Base-by-base conservation (phyloP, 2,329 filamentous ascomycete genomes). In the Sarocladium oryzae region DNA sequence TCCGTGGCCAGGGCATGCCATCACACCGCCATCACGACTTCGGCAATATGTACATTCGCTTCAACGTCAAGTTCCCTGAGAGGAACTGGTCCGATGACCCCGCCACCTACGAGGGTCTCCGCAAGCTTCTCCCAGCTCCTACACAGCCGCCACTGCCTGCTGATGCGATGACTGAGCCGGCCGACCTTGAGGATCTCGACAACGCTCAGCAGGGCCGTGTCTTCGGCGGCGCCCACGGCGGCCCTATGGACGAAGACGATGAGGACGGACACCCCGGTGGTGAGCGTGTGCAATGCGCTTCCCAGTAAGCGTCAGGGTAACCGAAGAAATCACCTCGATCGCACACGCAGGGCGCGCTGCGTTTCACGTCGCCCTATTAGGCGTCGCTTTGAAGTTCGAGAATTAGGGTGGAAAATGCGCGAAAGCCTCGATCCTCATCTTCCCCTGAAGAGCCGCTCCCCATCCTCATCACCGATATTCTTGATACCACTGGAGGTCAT, bases 1-100 rank as follows among this genome's bases (percentile, higher is more conserved):
- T 99, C 63, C 88, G 89, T 58, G 91, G 90, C 57, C 93, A 99
- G 73, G 93, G 93, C 68, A 99, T 99, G 93, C 93, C 93, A 37
- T 95, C 93, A 3, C 87, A 83, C 71, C 84, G 93, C 61, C 93
- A 97, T 71, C 93, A 99, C 77, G 88, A 97, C 71, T 84, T 81
- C 65, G 93, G 93, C 63, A 96, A 99, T 74, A 78, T 99, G 61
- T 99, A 93, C 76, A 90, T 99, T 64, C 89, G 95, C 67, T 99
- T 99, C 75, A 85, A 88, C 63, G 90, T 99, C 72, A 96, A 95
- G 74, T 97, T 99, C 80, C 93, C 93, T 46, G 85, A 88, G 64
- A 86, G 84, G 74, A 76, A 81, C 65, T 86, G 82, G 79, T 80
- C 81, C 33, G 66, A 80, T 33, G 76, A 86, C 49, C 74, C 83